Evolutionary conservation across 331 rosid species (phyloP), one percentile per base, ranked within the genome.

Genomic region (Dryas integrifolia): DNA sequence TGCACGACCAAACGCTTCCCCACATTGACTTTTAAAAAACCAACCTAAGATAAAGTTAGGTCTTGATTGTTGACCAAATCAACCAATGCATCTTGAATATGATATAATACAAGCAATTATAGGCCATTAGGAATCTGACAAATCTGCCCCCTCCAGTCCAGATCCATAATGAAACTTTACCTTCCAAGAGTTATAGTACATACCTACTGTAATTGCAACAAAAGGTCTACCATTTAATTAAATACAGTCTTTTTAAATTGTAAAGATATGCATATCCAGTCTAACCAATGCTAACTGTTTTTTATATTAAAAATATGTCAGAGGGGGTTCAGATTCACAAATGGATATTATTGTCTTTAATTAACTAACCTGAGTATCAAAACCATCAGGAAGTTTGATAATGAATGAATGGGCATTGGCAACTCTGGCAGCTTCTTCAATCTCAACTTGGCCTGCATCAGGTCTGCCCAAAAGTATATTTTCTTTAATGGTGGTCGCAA

Each of bases 391-490:
- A 74, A 94, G 97, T 76, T 94, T 94, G 85, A 89, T 77, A 64
- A 94, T 91, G 88, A 94, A 94, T 0, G 98, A 94, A 84, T 94
- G 98, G 0, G 97, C 97, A 85, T 94, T 94, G 57, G 98, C 97
- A 53, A 94, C 98, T 76, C 98, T 85, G 3, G 98, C 97, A 44
- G 98, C 96, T 86, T 94, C 98, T 84, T 94, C 98, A 1, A 94
- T 88, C 90, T 94, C 98, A 75, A 85, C 83, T 79, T 89, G 98
- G 75, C 79, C 78, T 6, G 97, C 98, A 76, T 91, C 98, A 44
- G 97, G 96, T 76, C 98, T 83, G 4, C 98, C 97, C 88, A 94
- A 84, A 15, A 91, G 87, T 78, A 94, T 94, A 75, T 94, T 94
- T 74, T 94, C 98, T 52, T 86, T 77, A 12, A 94, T 94, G 74